Evolutionary conservation across 495 filamentous ascomycete genomes (phyloP), one percentile per base, ranked within the genome.

Genomic region (Glonium stellatum): DNA sequence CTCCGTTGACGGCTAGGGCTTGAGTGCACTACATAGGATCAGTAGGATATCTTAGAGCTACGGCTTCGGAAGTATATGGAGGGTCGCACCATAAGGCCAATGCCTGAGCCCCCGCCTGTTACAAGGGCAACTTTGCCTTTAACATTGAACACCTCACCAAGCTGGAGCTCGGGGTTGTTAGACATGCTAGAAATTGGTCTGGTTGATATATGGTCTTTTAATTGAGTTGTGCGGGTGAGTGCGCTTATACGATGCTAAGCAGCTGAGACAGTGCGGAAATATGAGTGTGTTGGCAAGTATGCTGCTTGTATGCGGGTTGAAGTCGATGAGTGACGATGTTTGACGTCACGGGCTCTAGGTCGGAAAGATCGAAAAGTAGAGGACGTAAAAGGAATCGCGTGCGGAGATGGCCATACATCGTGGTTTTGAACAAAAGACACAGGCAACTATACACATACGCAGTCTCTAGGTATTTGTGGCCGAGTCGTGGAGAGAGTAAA

Each of bases 1-100:
- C 80, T 6, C 82, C 82, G 64, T 84, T 86, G 47, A 82, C 80
- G 5, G 81, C 81, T 0, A 85, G 76, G 9, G 82, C 79, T 70
- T 85, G 82, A 0, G 75, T 73, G 54, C n/a, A n/a, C n/a, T n/a
- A n/a, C n/a, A n/a, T n/a, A n/a, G n/a, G n/a, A n/a, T n/a, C n/a
- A n/a, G n/a, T n/a, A n/a, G n/a, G n/a, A n/a, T n/a, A n/a, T n/a
- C n/a, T n/a, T n/a, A n/a, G n/a, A n/a, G 36, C 15, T 39, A 15
- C 36, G 36, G 36, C 36, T 13, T 8, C 13, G 21, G 22, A 4
- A 10, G n/a, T n/a, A n/a, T n/a, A n/a, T n/a, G n/a, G 21, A 41
- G 18, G 13, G 9, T 18, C 15, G 5, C 36, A 57, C 54, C 60
- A 58, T 60, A 44, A 60, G 54, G 2, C 67, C 65, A 53, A 68